Base-by-base conservation (phyloP, 2,329 filamentous ascomycete genomes). In the Claviceps fusiformis region DNA sequence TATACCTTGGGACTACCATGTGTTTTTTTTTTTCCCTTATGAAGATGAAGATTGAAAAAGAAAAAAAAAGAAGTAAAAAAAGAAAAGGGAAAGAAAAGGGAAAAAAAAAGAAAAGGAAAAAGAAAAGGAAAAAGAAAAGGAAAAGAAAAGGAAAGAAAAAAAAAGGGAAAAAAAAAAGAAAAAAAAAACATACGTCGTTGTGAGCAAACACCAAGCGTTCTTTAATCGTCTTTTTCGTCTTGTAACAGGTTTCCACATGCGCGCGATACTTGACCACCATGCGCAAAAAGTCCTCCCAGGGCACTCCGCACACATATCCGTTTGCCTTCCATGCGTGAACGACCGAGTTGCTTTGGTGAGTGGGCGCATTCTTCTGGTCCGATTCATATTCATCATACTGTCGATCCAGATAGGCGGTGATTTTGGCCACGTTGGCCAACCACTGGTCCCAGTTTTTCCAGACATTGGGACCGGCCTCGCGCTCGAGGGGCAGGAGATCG, bases 361-460 rank as follows among this genome's bases (percentile, higher is more conserved):
- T 33, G 3, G 54, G 50, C 3, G 64, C 64, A 13, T n/a, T n/a
- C n/a, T 59, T 56, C 24, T 37, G 17, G 10, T 73, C 69, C n/a
- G n/a, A n/a, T n/a, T n/a, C n/a, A n/a, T n/a, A n/a, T 5, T 71
- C 70, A 29, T 77, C 65, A 17, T 90, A 75, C 64, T 89, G 80
- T 52, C 75, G 72, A 61, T 83, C 80, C 31, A 82, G 68, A 55
- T 71, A 74, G 11, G 75, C 74, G 13, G 83, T 76, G 53, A 82
- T 78, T 63, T 80, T 79, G 59, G 73, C 74, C 44, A 84, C 85
- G 46, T 83, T 79, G 46, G 81, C 73, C 7, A 91, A 78, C 91
- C 91, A 96, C 65, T 86, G 87, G 67, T 97, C 90, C 92, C 92
- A 98, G 65, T 95, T 97, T 61, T 81, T 83, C 81, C 89, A 95